Base-by-base conservation (phyloP, 306 rosid genomes). In the Vicia villosa region DNA sequence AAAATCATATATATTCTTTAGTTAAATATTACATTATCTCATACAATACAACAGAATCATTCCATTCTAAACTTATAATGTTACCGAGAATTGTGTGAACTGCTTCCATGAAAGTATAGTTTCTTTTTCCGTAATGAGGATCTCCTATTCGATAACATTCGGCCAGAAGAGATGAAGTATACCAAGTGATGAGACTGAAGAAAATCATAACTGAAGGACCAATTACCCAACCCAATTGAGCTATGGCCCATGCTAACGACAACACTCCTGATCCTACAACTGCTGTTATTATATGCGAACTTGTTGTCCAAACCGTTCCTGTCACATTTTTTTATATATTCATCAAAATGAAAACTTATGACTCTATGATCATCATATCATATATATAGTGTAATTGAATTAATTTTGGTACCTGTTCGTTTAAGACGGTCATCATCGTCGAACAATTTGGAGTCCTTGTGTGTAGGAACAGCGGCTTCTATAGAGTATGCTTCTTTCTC, bases 181-280 rank as follows among this genome's bases (percentile, higher is more conserved):
- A 87, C 51, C 68, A 65, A 21, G 83, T 65, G 3, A 82, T 52
- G 3, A 70, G 26, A 37, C 89, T 67, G 76, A 87, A 84, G 22
- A 80, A 36, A 3, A 84, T 0, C 84, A 87, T 82, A 2, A 72
- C 79, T 0, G 55, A 6, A 0, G 87, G 85, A 20, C 91, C 91
- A 1, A 69, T 79, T 0, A 87, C 10, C 91, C 91, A 87, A 8
- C 91, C 89, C 17, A 87, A 51, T 62, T 87, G 91, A 1, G 85
- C 87, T 1, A 87, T 66, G 14, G 89, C 85, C 91, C 91, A 87
- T 3, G 89, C 84, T 15, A 87, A 42, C 0, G 91, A 84, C 5
- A 87, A 63, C 20, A 87, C 91, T 7, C 91, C 91, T 0, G 89
- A 82, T 16, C 91, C 89, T n/a, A 84, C 82, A 43, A 87, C 91